Base-by-base conservation (phyloP, 192 early-diverging fungal species). In the Spizellomyces punctatus region DNA sequence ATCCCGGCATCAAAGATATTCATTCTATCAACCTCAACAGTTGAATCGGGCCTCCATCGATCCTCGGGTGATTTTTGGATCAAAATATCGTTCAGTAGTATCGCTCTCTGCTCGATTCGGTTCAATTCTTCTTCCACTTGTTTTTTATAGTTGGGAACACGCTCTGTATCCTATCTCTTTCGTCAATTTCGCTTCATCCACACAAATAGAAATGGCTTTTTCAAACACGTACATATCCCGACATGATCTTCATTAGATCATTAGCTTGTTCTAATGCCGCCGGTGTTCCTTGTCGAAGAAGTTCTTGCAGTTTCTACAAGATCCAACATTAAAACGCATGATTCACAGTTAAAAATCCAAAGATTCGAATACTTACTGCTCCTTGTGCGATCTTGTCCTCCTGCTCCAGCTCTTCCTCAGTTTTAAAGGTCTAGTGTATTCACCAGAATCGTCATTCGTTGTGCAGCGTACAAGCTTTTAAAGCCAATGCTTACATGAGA, bases 221-320 rank as follows among this genome's bases (percentile, higher is more conserved):
- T 0, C 27, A 12, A 17, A 68, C 45, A 74, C 81, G 67, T 85
- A 93, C 93, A 76, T 96, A 99, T 56, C 98, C 98, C 16, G 96
- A 89, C 85, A 99, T 95, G 48, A 95, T 83, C 78, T 99, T 98
- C 91, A 99, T 98, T 58, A 99, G 79, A 66, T 94, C 91, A 58
- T 99, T 99, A 14, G 98, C 98, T 72, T 97, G 94, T 36, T 90
- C 92, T 41, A 99, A 78, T 73, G 96, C 96, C 52, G 91, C 88
- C 7, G 96, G 95, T 61, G 93, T 91, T 22, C 93, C 96, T n/a
- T 94, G 79, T 8, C 98, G 89, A 55, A 99, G 88, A 45, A 99
- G 85, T 71, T 98, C 98, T 83, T 99, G 95, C 68, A 99, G 74
- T 89, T 96, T 99, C 79, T 93, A 74, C 8, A 41, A 69, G 36